Conservation (phyloP, 257 asterid genomes). For the Parsonsia alboflavescens region DNA sequence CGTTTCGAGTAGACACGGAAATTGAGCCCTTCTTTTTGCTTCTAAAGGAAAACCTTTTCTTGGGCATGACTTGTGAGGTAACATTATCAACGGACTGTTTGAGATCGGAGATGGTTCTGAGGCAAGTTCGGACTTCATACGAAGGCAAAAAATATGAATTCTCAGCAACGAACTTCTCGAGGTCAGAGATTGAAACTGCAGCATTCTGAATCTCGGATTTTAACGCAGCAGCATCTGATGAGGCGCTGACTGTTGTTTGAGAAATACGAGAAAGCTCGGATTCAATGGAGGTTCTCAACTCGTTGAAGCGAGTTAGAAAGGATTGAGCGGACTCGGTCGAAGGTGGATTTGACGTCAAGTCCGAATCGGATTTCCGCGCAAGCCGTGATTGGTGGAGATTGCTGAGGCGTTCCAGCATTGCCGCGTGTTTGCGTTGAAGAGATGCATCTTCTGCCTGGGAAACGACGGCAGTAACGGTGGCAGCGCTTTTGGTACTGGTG, state of each 20-base stretch:
- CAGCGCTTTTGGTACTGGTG: not conserved
- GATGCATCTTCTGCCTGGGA: constrained; percentile 14
- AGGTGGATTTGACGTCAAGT: constrained; percentile 16
- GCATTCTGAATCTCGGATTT: constrained; percentile 53
- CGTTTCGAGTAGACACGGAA: constrained; percentile 11
- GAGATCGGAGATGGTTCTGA: constrained; percentile 43
- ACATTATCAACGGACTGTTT: constrained; percentile 57
- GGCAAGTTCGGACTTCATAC: constrained; percentile 71
- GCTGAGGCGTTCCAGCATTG: constrained; percentile 79
- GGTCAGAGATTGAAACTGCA: constrained; percentile 53
- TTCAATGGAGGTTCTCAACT: constrained; percentile 63
- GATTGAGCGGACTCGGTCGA: constrained; percentile 45
- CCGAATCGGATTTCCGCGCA: constrained; percentile 29
- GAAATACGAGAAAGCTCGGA: constrained; percentile 48
- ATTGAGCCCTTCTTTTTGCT: constrained; percentile 40
- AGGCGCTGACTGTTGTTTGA: constrained; percentile 25
- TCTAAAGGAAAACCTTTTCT: constrained; percentile 80
- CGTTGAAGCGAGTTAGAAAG: constrained; percentile 59
- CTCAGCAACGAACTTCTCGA: constrained; percentile 72
- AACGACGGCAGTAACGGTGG: constrained; percentile 12
- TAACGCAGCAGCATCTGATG: constrained; percentile 15
- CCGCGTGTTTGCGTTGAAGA: constrained; percentile 63
- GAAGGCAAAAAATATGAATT: constrained; percentile 68
- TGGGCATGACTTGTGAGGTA: constrained; percentile 59
- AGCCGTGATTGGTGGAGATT: constrained; percentile 62